Conservation (phyloP, 352 stramenopile genomes). For the Phytophthora quininea region DNA sequence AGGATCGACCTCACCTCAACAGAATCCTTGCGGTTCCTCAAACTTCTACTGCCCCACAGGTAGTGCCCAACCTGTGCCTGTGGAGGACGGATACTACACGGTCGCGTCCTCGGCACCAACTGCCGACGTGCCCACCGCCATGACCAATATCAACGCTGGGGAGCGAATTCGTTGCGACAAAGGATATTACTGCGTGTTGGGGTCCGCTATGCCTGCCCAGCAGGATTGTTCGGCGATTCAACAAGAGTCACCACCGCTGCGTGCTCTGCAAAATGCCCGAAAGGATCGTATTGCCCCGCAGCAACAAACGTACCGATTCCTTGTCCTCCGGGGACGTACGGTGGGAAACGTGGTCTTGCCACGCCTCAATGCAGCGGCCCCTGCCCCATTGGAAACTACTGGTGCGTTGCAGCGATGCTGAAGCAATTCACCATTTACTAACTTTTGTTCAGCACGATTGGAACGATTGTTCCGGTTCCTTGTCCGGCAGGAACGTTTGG, state of each 20-base stretch:
- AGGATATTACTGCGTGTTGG: slow-evolving; percentile 67
- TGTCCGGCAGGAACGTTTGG: slow-evolving; percentile 61
- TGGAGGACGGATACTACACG: slow-evolving; percentile 67
- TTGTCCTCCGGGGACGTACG: slow-evolving; percentile 61
- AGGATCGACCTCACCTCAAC: slow-evolving; percentile 60
- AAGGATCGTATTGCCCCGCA: slow-evolving; percentile 61
- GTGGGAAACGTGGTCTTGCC: slow-evolving; percentile 35
- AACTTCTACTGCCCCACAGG: slow-evolving; percentile 65
- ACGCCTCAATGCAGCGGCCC: slow-evolving; percentile 47
- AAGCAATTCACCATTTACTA: not conserved
- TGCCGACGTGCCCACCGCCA: not conserved
- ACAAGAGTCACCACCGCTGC: slow-evolving; percentile 29
- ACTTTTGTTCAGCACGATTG: slow-evolving; percentile 30
- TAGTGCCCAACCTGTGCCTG: slow-evolving; percentile 42
- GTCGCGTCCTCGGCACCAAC: slow-evolving; percentile 34
- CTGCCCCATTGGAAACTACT: slow-evolving; percentile 64
- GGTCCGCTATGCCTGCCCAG: slow-evolving; percentile 56
- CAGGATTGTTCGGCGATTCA: slow-evolving; percentile 52
- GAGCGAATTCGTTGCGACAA: slow-evolving; percentile 54
- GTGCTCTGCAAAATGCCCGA: slow-evolving; percentile 54
- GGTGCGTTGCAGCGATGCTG: slow-evolving; percentile 36
- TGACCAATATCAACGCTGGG: slow-evolving; percentile 10
- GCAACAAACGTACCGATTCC: slow-evolving; percentile 48
- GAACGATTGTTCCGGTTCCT: slow-evolving; percentile 40
- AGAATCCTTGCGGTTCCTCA: slow-evolving; percentile 54